Evolutionary conservation across 2,329 filamentous ascomycete species (phyloP), one percentile per base, ranked within the genome.

Genomic region (Cytospora leucostoma): DNA sequence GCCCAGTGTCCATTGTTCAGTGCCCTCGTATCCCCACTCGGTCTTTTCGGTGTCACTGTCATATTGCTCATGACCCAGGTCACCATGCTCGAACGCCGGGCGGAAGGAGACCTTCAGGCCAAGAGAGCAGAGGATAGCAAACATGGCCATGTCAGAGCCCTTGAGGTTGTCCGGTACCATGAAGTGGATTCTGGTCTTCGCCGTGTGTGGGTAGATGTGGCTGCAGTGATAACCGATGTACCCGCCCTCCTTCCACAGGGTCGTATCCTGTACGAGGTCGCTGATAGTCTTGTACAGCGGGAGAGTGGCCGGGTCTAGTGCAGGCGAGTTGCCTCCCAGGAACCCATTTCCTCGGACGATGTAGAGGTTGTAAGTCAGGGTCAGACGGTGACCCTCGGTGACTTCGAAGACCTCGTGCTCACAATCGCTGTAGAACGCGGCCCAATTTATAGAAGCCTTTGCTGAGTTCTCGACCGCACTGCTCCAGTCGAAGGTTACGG

Each of bases 301-400:
- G 1, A 40, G 12, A 17, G 38, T 40, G 38, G 38, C 15, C 3
- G 38, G 38, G 38, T 40, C 38, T 5, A 40, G 38, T 17, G 38
- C 38, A 7, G 38, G 38, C 5, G 38, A 40, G 38, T 40, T 7
- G 38, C 38, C 38, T 40, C 38, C 38, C 3, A 40, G 4, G 38
- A 40, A 40, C 13, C 38, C 38, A 40, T 40, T 40, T 13, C 38
- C 15, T 40, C 38, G 38, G 38, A 40, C 38, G 38, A 40, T 13
- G 38, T 40, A 17, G 15, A 40, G 38, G 63, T 87, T 87, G 73
- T 88, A 88, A 0, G 84, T 88, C 33, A 88, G 70, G 0, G 82
- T 87, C 17, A 88, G 65, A 0, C 83, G 80, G 63, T 87, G 76
- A 0, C 85, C 84, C 1, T 72, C 67, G 0, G 73, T 81, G 5